Conservation (phyloP, 73 alveolate species). For the Tetrahymena malaccensis region DNA sequence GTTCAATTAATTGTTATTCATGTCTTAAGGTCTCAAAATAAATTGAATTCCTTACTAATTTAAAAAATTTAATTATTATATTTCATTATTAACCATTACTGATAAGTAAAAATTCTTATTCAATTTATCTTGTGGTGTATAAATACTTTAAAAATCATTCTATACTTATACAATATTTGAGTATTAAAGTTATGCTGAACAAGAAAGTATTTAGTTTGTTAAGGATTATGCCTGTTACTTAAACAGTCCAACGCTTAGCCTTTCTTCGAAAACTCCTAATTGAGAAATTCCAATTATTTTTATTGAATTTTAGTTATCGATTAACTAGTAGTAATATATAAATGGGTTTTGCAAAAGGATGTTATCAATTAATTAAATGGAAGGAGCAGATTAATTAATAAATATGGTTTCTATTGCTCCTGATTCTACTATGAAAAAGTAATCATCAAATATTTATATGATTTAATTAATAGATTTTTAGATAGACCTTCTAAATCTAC, state of each 20-base stretch:
- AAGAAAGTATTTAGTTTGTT: neutral
- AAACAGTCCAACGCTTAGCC: neutral
- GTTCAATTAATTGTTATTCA: neutral
- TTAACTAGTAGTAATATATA: neutral
- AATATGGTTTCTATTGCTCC: neutral
- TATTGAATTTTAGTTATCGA: neutral
- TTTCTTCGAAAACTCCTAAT: neutral
- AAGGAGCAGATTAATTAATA: neutral
- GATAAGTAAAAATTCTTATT: neutral
- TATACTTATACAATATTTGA: neutral
- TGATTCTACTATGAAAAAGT: neutral
- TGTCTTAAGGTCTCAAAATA: neutral
- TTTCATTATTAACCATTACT: neutral
- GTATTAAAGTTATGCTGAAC: neutral
- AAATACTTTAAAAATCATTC: neutral
- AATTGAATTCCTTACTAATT: neutral
- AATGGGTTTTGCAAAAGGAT: neutral
- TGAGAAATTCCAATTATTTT: neutral
- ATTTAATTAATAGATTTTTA: neutral
- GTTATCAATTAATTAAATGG: neutral
- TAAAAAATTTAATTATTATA: neutral
- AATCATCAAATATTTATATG: neutral
- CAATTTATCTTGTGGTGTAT: neutral
- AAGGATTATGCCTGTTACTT: neutral
- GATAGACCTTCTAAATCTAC: neutral